phyloP scores from a whole-genome alignment of 371 early-diverging fungal species.

The Phascolomyces articulosus region DNA sequence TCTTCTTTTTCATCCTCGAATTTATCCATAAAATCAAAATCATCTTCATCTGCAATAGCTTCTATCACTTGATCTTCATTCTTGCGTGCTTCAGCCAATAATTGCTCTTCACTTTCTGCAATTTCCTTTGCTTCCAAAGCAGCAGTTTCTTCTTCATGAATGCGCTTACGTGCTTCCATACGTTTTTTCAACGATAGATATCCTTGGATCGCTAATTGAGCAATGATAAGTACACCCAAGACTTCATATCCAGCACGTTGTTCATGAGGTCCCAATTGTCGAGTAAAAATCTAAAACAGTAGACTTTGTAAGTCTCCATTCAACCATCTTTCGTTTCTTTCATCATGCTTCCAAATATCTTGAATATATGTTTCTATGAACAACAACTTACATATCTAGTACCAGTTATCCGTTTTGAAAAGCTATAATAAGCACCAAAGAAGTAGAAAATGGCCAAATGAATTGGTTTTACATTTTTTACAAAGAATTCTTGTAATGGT shows the following conservation, averaged over 20 bases:
- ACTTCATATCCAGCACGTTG: constrained; percentile 83
- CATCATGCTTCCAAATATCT: too few relatives aligned
- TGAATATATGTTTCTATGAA: too few relatives aligned
- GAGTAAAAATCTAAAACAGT: constrained; percentile 64
- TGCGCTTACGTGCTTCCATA: constrained; percentile 17
- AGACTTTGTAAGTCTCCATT: too few relatives aligned
- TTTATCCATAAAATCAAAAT: constrained; percentile 47
- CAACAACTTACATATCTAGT: constrained; percentile 77
- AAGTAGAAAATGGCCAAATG: constrained; percentile 88
- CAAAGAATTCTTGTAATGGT: constrained; percentile 34
- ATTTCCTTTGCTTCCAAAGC: constrained; percentile 1
- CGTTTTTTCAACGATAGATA: constrained; percentile 40
- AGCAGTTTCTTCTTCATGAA: constrained; percentile 20
- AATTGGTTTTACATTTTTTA: constrained; percentile 53
- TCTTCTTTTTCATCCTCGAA: constrained; percentile 19
- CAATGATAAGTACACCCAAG: constrained; percentile 76
- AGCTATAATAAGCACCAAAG: constrained; percentile 74
- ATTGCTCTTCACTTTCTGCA: constrained; percentile 16
- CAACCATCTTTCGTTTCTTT: too few relatives aligned
- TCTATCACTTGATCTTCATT: not conserved
- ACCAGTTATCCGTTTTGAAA: constrained; percentile 78
- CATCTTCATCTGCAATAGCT: constrained; percentile 32
- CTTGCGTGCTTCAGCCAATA: not conserved
- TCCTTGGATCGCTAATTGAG: constrained; percentile 68
- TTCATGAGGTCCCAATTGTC: constrained; percentile 76